Evolutionary conservation across 495 filamentous ascomycete species (phyloP), one percentile per base, ranked within the genome.

Genomic region (Aspergillus heteromorphus): DNA sequence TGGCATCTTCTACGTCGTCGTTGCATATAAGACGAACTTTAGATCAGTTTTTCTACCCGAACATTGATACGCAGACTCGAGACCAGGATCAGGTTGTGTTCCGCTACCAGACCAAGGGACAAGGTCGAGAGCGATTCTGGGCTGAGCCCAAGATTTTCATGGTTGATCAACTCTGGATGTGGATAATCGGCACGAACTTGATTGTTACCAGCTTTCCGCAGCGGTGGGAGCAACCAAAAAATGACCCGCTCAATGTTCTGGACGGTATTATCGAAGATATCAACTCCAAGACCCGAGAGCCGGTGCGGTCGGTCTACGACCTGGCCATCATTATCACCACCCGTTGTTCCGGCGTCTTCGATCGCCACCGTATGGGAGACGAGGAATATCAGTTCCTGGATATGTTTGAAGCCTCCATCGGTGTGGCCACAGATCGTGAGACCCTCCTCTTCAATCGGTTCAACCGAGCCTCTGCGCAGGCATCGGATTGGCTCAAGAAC

Each of bases 81-180:
- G 86, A 89, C 55, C 70, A 77, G 45, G 85, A 87, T 58, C 86
- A 89, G 64, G 85, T 89, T 4, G 84, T 89, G 2, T 87, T 82
- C 57, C 77, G 85, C 4, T 87, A 87, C 60, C 80, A 76, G 55
- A 73, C 70, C 4, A 64, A 69, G 43, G 63, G 60, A 6, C 61
- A 64, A 11, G 65, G 55, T 7, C 55, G 59, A 29, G 67, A 61
- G 19, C 66, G 65, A 16, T 60, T 71, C 11, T 59, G 60, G 1
- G 60, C 71, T n/a, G 82, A 85, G 45, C 77, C 77, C 1, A 88
- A 87, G 57, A 79, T 89, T 9, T 84, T 87, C 61, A 89, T 88
- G 85, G 85, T 89, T 4, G 85, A 88, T 60, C 84, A 88, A 61
- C 69, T 88, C 6, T 89, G 85, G 85, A 79, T 88, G 67, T 88